Base-by-base conservation (phyloP, 139 green algal genomes). In the Yamagishiella unicocca region DNA sequence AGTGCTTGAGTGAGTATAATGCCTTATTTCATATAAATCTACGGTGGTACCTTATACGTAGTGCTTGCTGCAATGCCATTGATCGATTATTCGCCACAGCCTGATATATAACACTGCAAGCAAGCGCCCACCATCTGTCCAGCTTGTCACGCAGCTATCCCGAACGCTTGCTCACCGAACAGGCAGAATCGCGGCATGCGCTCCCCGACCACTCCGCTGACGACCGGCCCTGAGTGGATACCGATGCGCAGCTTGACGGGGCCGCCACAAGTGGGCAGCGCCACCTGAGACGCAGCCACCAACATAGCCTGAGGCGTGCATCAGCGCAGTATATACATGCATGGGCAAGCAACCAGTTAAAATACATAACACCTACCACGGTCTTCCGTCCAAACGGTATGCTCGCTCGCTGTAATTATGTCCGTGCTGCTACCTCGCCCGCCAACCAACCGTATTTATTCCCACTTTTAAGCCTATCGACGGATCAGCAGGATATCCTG, bases 101-200 rank as follows among this genome's bases (percentile, higher is more conserved):
- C n/a, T n/a, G n/a, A n/a, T n/a, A n/a, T n/a, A n/a, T n/a, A n/a
- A n/a, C n/a, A n/a, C n/a, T n/a, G n/a, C n/a, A n/a, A n/a, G n/a
- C n/a, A n/a, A n/a, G n/a, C n/a, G n/a, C n/a, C n/a, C n/a, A n/a
- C n/a, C n/a, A n/a, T n/a, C n/a, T n/a, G n/a, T n/a, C n/a, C n/a
- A n/a, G n/a, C n/a, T n/a, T n/a, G n/a, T n/a, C n/a, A n/a, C n/a
- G n/a, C n/a, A n/a, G n/a, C n/a, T n/a, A n/a, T n/a, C n/a, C n/a
- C n/a, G n/a, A n/a, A n/a, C n/a, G n/a, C n/a, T n/a, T n/a, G n/a
- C 64, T 73, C 64, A 73, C 64, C 64, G 64, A 73, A 73, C 1
- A 73, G 64, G 64, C 64, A 73, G 31, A 73, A 73, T 31, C 64
- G 64, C 31, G 64, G 64, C 64, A 73, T 73, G 64, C 64, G 64